Conservation (phyloP, 2,329 filamentous ascomycete genomes). For the Colletotrichum truncatum region DNA sequence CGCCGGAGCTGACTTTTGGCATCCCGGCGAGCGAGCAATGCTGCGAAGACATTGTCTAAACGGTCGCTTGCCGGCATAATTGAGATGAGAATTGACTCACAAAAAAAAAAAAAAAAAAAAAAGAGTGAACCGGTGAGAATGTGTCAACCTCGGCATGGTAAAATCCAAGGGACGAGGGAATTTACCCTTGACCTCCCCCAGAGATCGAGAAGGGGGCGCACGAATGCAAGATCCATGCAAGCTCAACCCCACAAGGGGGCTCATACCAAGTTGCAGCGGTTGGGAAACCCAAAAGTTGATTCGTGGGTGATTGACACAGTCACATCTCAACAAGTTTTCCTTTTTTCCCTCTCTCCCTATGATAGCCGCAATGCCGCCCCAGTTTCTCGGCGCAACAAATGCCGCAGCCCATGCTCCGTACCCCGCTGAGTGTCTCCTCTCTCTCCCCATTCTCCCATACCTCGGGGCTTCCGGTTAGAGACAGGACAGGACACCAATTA, state of each 20-base stretch:
- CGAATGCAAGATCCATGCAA: constrained; percentile 24
- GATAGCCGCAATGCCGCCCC: constrained; percentile 14
- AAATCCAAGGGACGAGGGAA: background rate
- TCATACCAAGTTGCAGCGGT: background rate
- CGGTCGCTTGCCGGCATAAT: constrained; percentile 24
- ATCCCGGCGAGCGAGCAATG: constrained; percentile 29
- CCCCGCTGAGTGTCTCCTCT: constrained; percentile 23
- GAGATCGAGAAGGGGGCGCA: background rate
- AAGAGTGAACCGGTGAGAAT: too few species aligned
- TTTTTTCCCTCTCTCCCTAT: constrained; percentile 24
- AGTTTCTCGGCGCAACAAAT: constrained; percentile 22
- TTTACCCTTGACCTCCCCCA: background rate
- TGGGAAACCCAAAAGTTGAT: constrained; percentile 9
- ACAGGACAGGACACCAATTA: too few species aligned
- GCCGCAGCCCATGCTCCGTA: constrained; percentile 10
- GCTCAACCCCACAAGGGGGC: background rate
- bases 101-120: too few species aligned
- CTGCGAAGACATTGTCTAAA: constrained; percentile 16
- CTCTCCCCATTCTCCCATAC: background rate
- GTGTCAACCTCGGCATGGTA: constrained; percentile 6
- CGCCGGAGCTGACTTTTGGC: constrained; percentile 50
- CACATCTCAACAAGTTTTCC: constrained; percentile 32
- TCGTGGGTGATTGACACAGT: constrained; percentile 14
- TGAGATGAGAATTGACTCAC: background rate
- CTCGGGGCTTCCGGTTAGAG: background rate